Base-by-base conservation (phyloP, 2,329 filamentous ascomycete genomes). In the Cladosporium austrohemisphaericum region DNA sequence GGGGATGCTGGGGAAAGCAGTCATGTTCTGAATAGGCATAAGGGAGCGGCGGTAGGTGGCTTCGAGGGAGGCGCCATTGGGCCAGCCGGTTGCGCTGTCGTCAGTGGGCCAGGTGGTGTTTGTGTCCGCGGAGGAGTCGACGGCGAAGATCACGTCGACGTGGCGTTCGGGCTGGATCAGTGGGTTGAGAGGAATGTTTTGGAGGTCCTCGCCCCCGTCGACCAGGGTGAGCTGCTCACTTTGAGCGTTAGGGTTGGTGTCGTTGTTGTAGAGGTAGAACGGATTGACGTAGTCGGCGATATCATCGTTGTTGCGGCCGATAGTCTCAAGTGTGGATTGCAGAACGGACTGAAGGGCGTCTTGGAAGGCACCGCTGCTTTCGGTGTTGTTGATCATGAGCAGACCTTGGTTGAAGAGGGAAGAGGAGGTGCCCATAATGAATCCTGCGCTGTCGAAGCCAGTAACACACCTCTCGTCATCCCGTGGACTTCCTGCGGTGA, bases 381-480 rank as follows among this genome's bases (percentile, higher is more conserved):
- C 61, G 5, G 65, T 59, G 28, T 65, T 66, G 55, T 88, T 78
- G 49, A 92, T 72, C 9, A 80, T 69, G 3, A 90, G 73, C 14
- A 95, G 69, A 59, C 87, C 79, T 59, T 83, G 75, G 70, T 95
- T 95, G 76, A 95, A 95, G 2, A 95, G 76, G 0, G 86, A 85
- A 1, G 84, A 88, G 18, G 85, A 89, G 0, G 90, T 95, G 43
- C 90, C 90, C 81, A 95, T 89, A 20, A 95, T 74, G 62, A 80
- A 95, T 5, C 88, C 88, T 19, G 79, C 79, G 59, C 90, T 90
- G 68, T 95, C 91, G 55, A 90, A 90, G 1, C 91, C 91, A 6
- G 78, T 74, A 13, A 94, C 77, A 62, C 91, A 95, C 22, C 70
- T 65, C 35, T 78, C 76, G 49, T 75, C 65, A 9, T 71, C 63